phyloP scores from a whole-genome alignment of 2,329 filamentous ascomycete genomes.

The Beauveria bassiana region DNA sequence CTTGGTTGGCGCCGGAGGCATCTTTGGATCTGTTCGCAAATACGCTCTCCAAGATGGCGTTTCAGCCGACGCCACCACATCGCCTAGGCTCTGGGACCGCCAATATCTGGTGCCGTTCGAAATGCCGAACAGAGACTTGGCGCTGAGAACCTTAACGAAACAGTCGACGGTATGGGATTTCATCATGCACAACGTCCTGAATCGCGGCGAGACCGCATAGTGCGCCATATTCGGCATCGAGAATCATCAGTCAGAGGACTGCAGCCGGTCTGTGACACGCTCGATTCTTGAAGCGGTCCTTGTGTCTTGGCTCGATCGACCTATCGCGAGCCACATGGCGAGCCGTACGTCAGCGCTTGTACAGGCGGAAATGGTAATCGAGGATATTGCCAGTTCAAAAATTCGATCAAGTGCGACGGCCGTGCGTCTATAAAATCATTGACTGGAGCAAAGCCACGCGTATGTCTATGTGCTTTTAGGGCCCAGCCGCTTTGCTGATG shows the following conservation, averaged over 20 bases:
- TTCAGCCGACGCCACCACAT: background rate
- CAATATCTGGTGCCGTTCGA: background rate
- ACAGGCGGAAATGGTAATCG: constrained; percentile 14
- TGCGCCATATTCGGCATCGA: background rate
- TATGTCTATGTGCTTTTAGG: constrained; percentile 4
- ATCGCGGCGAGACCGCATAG: constrained; percentile 3
- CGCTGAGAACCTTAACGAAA: background rate
- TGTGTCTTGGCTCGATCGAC: background rate
- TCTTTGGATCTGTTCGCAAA: constrained; percentile 15
- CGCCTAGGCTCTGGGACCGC: constrained; percentile 2
- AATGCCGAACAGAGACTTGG: background rate
- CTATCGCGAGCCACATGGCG: constrained; percentile 5
- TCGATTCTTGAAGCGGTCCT: background rate
- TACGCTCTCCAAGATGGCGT: constrained; percentile 11
- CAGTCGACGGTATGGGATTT: background rate
- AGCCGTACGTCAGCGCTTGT: background rate
- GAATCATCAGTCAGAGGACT: background rate
- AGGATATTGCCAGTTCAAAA: constrained; percentile 16
- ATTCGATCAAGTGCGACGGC: constrained; percentile 12
- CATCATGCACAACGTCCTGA: constrained; percentile 3
- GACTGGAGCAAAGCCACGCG: constrained; percentile 9
- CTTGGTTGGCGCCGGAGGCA: constrained; percentile 19
- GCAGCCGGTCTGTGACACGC: background rate
- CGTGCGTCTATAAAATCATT: constrained; percentile 8
- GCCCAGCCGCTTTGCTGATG: background rate